phyloP scores from a whole-genome alignment of 805 yeast species.

The Wickerhamomyces queroliae region DNA sequence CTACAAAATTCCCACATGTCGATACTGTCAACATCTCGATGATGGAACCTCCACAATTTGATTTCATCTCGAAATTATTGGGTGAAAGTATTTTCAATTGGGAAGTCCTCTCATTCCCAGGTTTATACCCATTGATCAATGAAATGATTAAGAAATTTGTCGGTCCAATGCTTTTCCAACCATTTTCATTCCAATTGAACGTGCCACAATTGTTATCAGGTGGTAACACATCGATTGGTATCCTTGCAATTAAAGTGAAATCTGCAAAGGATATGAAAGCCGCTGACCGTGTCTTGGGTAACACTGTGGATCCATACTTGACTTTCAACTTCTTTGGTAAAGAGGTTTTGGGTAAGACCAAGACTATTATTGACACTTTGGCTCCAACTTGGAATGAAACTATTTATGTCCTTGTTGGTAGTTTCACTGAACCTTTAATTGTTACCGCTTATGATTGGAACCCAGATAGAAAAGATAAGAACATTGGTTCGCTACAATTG shows the following conservation, averaged over 20 bases:
- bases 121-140: constrained; percentile 73
- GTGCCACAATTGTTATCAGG: constrained; percentile 88
- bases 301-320: constrained; percentile 87
- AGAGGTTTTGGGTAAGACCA: constrained; percentile 59
- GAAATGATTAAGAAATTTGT: constrained; percentile 80
- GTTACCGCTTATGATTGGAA: constrained; percentile 73
- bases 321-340: constrained; percentile 56
- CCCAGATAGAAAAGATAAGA: constrained; percentile 72
- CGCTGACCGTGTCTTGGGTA: constrained; percentile 57
- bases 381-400: constrained; percentile 85
- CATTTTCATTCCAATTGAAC: constrained; percentile 90
- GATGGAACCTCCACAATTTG: constrained; percentile 83
- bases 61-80: constrained; percentile 64
- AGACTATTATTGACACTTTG: constrained; percentile 58
- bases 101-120: constrained; percentile 86
- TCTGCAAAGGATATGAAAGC: constrained; percentile 66
- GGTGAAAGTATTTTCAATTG: constrained; percentile 84
- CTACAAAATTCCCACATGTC: constrained; percentile 86
- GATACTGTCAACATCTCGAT: constrained; percentile 85
- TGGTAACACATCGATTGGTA: constrained; percentile 83
- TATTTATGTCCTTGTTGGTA: constrained; percentile 58
- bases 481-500: constrained; percentile 69
- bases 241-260: constrained; percentile 62
- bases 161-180: constrained; percentile 85
- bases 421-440: constrained; percentile 78